Evolutionary conservation across 1,284 basidiomycete species (phyloP).

Genomic region (Bondarzewia mesenterica): DNA sequence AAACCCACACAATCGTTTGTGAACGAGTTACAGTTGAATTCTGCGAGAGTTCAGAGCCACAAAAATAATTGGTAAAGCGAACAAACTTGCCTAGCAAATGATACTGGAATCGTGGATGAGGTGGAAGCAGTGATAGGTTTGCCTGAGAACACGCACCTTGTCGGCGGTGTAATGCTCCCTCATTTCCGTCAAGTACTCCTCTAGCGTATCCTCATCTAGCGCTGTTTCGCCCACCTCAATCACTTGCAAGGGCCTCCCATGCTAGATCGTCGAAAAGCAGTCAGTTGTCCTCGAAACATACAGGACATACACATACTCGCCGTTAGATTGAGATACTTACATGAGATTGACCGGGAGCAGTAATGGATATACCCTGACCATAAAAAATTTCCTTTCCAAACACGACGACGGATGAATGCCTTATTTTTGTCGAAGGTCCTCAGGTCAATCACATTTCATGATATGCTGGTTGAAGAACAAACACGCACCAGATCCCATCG

Average conservation of each 20-base stretch:
- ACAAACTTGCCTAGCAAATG: conserved; percentile 69
- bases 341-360: conserved; percentile 69
- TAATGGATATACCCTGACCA: conserved; percentile 73
- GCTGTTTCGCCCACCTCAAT: conserved; percentile 78
- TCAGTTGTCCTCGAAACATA: conserved; percentile 1
- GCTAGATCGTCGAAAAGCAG: conserved; percentile 33
- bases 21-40: conserved; percentile 89
- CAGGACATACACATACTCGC: conserved; percentile 4
- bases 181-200: conserved; percentile 74
- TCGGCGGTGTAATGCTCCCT: conserved; percentile 77
- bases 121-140: neutral
- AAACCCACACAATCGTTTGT: conserved; percentile 84
- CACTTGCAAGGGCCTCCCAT: conserved; percentile 70
- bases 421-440: conserved; percentile 3
- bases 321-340: too few relatives aligned
- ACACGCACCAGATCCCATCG: conserved; percentile 76
- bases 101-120: conserved; percentile 42
- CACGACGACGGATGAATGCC: conserved; percentile 87
- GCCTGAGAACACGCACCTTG: conserved; percentile 51
- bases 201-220: conserved; percentile 77
- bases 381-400: conserved; percentile 85
- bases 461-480: neutral
- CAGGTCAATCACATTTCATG: neutral
- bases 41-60: conserved; percentile 26
- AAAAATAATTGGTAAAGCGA: conserved; percentile 5